A percentile compares a stretch with the other conserved stretches of the same genome.
phyloP scores from a whole-genome alignment of 345 rosid species.

The Citrus medica region DNA sequence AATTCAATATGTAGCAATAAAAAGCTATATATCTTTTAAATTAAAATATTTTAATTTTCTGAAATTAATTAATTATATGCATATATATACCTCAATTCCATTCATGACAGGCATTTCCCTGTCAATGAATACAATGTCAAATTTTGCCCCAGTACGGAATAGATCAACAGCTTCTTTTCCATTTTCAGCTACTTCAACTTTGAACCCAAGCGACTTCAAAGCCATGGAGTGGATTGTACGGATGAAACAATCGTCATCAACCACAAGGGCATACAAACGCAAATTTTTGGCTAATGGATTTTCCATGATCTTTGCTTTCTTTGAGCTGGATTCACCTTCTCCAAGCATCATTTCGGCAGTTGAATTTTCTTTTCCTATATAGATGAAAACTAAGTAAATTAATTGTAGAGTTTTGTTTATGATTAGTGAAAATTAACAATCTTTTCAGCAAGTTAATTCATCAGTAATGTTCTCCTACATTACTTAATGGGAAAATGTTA shows the following conservation, averaged over 20 bases:
- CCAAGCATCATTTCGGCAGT: neutral
- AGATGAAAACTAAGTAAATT: neutral
- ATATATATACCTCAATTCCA: conserved; percentile 31
- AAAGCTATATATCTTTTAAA: neutral
- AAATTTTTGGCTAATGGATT: neutral
- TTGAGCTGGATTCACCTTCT: neutral
- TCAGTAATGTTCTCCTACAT: no score
- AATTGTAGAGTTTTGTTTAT: no score
- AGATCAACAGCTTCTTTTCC: conserved; percentile 41
- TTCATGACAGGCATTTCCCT: conserved; percentile 46
- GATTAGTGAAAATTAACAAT: neutral
- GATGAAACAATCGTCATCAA: conserved; percentile 25
- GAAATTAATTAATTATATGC: neutral
- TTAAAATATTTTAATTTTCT: no score
- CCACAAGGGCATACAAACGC: conserved; percentile 28
- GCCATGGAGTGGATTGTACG: conserved; percentile 15
- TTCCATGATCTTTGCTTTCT: neutral
- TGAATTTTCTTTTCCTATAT: neutral
- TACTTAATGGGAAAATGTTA: no score
- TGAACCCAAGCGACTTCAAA: conserved; percentile 10
- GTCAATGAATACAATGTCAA: conserved; percentile 41
- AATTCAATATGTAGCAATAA: neutral
- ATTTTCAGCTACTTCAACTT: conserved; percentile 18
- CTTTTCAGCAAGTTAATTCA: no score
- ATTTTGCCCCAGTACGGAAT: conserved; percentile 20